Percentiles rank a stretch among this genome's conserved stretches.
Conservation (phyloP, 805 yeast genomes). For the Cyberlindnera japonica region DNA sequence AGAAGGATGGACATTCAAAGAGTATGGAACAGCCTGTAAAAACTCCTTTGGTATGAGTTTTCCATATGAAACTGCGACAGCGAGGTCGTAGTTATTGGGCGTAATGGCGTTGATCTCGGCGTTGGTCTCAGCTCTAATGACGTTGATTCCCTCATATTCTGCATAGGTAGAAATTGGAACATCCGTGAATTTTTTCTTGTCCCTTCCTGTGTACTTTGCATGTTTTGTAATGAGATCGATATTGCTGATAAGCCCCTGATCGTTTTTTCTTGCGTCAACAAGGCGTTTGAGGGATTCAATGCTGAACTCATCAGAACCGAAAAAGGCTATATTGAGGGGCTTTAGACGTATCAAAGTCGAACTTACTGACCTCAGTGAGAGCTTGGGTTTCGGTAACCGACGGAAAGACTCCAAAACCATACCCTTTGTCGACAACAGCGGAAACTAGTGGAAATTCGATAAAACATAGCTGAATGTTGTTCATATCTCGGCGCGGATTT, state of each 20-base stretch:
- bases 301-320: conserved; percentile 77
- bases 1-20: conserved; percentile 92
- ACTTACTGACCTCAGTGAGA: background rate
- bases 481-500: no score
- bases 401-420: no score
- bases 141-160: conserved; percentile 28
- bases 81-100: conserved; percentile 46
- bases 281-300: conserved; percentile 45
- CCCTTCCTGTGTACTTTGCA: conserved; percentile 64
- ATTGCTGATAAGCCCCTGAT: conserved; percentile 24
- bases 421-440: no score
- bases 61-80: conserved; percentile 93
- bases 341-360: background rate
- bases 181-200: conserved; percentile 41
- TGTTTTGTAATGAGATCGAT: conserved; percentile 63
- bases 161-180: conserved; percentile 52
- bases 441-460: no score
- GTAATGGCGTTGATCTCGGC: conserved; percentile 34
- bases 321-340: conserved; percentile 48
- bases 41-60: conserved; percentile 66
- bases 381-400: no score
- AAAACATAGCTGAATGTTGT: no score
- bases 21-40: conserved; percentile 45
- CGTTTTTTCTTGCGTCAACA: conserved; percentile 23
- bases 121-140: conserved; percentile 50